Percentiles rank a stretch among this genome's conserved stretches.
phyloP scores from a whole-genome alignment of 148 eudicot genomes.

The Fagopyrum tataricum region DNA sequence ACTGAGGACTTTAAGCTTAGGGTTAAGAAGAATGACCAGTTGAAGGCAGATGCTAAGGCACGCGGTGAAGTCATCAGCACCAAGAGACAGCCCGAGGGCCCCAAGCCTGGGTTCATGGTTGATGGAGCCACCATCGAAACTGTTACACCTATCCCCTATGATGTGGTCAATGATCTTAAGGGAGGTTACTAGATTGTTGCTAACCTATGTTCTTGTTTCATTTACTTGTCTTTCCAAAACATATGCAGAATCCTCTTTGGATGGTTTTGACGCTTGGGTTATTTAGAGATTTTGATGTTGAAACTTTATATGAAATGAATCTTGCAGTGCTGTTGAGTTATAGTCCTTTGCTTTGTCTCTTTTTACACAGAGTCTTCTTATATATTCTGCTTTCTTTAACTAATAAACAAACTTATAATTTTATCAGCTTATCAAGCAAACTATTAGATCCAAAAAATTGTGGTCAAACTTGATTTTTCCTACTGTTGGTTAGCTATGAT shows the following conservation, averaged over 20 bases:
- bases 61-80: slow-evolving; percentile 50
- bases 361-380: too few species aligned
- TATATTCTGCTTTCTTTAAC: too few species aligned
- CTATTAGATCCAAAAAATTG: too few species aligned
- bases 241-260: slow-evolving; percentile 2
- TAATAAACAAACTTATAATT: too few species aligned
- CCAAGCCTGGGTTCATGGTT: slow-evolving; percentile 57
- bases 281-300: background rate
- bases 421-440: too few species aligned
- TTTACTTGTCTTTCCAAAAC: slow-evolving; percentile 4
- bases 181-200: slow-evolving; percentile 35
- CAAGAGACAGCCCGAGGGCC: slow-evolving; percentile 57
- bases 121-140: slow-evolving; percentile 52
- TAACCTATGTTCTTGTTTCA: background rate
- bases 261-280: slow-evolving; percentile 3
- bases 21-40: slow-evolving; percentile 44
- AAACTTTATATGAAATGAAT: background rate
- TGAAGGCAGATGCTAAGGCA: slow-evolving; percentile 58
- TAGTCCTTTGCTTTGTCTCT: too few species aligned
- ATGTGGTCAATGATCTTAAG: slow-evolving; percentile 64
- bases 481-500: too few species aligned
- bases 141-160: slow-evolving; percentile 53
- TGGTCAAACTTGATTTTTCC: too few species aligned
- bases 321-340: background rate
- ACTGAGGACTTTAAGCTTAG: slow-evolving; percentile 43